phyloP scores from a whole-genome alignment of 116 monocot genomes.

The Zostera marina region DNA sequence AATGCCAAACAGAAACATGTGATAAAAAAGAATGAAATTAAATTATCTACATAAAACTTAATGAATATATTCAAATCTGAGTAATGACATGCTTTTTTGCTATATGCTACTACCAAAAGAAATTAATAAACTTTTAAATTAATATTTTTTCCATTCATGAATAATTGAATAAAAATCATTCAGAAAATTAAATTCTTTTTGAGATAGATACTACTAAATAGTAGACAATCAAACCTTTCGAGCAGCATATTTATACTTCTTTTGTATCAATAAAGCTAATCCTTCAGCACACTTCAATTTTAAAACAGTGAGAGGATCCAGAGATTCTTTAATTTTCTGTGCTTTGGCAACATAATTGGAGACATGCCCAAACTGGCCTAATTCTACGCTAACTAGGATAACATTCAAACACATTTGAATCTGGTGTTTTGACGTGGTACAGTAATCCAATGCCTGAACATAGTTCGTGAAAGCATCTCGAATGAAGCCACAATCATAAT shows the following conservation, averaged over 20 bases:
- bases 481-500: constrained; percentile 69
- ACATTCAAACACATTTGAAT: constrained; percentile 93
- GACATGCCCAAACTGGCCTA: constrained; percentile 85
- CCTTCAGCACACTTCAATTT: constrained; percentile 77
- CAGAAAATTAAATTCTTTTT: too few species aligned
- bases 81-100: too few species aligned
- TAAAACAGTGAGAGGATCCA: constrained; percentile 44
- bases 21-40: too few species aligned
- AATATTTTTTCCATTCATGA: neutral
- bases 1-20: too few species aligned
- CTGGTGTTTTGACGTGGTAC: constrained; percentile 91
- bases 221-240: constrained; percentile 73
- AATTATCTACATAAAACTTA: too few species aligned
- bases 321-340: constrained; percentile 58
- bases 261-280: constrained; percentile 63
- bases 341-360: constrained; percentile 85
- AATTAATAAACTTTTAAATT: too few species aligned
- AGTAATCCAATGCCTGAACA: constrained; percentile 83
- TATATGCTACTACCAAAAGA: too few species aligned
- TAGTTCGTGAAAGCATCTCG: constrained; percentile 87
- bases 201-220: too few species aligned
- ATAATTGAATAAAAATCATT: too few species aligned
- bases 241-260: constrained; percentile 91
- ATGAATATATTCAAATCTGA: too few species aligned
- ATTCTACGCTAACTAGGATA: constrained; percentile 79